Evolutionary conservation across 768 basidiomycete genomes (phyloP).

Genomic region (Holtermannia corniformis): DNA sequence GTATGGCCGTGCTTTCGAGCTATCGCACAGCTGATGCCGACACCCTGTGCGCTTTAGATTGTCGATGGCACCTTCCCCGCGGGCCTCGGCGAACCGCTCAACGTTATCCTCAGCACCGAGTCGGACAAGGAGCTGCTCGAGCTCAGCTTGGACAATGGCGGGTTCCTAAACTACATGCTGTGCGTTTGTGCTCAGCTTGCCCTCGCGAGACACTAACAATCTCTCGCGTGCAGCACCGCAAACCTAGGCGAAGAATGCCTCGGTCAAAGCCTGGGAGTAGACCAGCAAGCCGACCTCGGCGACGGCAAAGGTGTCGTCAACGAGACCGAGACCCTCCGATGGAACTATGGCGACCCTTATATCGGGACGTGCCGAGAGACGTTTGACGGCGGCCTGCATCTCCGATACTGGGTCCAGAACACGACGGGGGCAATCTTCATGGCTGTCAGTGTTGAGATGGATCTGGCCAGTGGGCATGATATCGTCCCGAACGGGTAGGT

Average conservation of each 20-base stretch:
- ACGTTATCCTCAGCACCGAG: conserved; percentile 65
- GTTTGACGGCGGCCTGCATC: conserved; percentile 74
- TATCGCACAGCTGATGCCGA: neutral
- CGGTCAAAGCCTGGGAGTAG: conserved; percentile 62
- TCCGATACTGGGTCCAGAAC: conserved; percentile 80
- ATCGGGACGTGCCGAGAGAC: conserved; percentile 83
- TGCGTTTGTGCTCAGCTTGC: conserved; percentile 43
- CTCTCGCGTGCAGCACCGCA: conserved; percentile 53
- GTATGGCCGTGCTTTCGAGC: conserved; percentile 31
- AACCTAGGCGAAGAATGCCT: conserved; percentile 63
- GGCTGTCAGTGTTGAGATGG: conserved; percentile 30
- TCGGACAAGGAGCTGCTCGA: conserved; percentile 60
- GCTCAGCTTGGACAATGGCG: conserved; percentile 55
- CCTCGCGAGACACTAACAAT: neutral
- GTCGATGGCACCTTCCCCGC: conserved; percentile 51
- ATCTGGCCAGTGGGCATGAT: conserved; percentile 52
- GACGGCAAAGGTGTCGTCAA: conserved; percentile 68
- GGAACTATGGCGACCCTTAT: conserved; percentile 68
- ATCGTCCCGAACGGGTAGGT: conserved; percentile 61
- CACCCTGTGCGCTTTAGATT: conserved; percentile 4
- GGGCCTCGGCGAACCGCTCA: conserved; percentile 78
- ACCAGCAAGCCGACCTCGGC: conserved; percentile 64
- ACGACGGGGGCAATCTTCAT: conserved; percentile 43
- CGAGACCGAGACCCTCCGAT: conserved; percentile 74
- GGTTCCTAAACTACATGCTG: conserved; percentile 72